These are phyloP conservation scores for Backusella tarrabulga DNA, from an alignment of 192 early-diverging fungal genomes.

Conservation along the genomic window DNA sequence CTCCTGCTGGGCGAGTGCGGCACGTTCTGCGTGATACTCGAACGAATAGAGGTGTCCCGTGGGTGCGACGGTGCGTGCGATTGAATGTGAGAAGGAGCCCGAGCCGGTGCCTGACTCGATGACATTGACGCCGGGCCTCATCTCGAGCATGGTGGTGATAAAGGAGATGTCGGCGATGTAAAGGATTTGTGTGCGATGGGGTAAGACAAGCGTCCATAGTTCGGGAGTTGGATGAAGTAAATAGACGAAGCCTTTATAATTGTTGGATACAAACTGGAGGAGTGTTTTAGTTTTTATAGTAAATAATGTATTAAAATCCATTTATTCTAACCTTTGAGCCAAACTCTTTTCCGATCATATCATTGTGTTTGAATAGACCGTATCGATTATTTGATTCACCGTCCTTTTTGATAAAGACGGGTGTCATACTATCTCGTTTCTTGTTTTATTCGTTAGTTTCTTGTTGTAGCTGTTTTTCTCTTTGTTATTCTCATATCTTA, in stretches of 20 bases:
- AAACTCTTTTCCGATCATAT: constrained; percentile 86
- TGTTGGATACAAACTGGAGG: constrained; percentile 54
- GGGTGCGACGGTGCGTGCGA: constrained; percentile 85
- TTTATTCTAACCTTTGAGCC: constrained; percentile 64
- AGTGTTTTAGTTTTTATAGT: not conserved
- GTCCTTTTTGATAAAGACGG: constrained; percentile 59
- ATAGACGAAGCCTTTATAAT: constrained; percentile 74
- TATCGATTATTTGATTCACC: constrained; percentile 72
- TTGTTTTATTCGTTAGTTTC: constrained; percentile 16
- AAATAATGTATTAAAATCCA: not conserved
- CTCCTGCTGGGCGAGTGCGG: constrained; percentile 64
- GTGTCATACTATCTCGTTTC: constrained; percentile 70
- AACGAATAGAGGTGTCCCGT: constrained; percentile 90
- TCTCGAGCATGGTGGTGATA: constrained; percentile 76
- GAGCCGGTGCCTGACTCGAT: constrained; percentile 92
- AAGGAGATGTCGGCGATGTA: constrained; percentile 95
- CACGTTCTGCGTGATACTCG: constrained; percentile 88
- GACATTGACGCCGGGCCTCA: constrained; percentile 81
- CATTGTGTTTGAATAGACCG: constrained; percentile 75
- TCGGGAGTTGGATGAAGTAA: constrained; percentile 92
- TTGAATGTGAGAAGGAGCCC: constrained; percentile 97
- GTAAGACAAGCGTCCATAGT: constrained; percentile 90
- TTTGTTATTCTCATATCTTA: constrained; percentile 30
- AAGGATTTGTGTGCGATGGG: constrained; percentile 96
- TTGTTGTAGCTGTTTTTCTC: too few relatives aligned